Evolutionary conservation across 768 basidiomycete genomes (phyloP), one percentile per base, ranked within the genome.

Genomic region (Psilocybe tampanensis): DNA sequence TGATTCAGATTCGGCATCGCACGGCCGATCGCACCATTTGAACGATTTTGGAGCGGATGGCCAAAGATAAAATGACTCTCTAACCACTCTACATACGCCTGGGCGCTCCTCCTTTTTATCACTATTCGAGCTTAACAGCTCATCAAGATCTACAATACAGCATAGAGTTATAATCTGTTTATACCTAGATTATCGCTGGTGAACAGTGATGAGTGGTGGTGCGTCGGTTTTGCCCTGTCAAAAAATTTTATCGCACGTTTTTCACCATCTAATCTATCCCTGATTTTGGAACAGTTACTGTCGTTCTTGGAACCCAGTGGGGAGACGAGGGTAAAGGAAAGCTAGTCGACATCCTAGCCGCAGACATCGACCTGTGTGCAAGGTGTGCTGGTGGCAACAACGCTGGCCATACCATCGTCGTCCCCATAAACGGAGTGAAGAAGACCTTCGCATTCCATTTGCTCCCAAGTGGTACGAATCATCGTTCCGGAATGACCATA

Each of bases 331-430:
- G 93, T 63, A 92, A 93, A 72, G 94, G 94, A 15, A 98, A 99
- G 76, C 86, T 99, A 54, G 97, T 97, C 56, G 97, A 99, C 71
- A 94, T 99, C 68, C 83, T 99, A 62, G 84, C 95, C 36, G 92
- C 90, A 13, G 84, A 95, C 42, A 81, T 84, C 57, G 97, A 99
- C 72, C 71, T 98, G 69, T 98, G 95, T 66, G 96, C 95, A 18
- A 85, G 97, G 45, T 98, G 94, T 70, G 97, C 97, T 12, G 97
- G 97, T 13, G 97, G 97, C 11, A 98, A 98, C 78, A 99, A 99
- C 70, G 97, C 97, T 21, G 97, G 97, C 2, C 97, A 99, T 75
- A 98, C 97, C 21, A 98, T 99, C 71, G 89, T 99, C 61, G 92
- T 86, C 5, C 87, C 89, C 5, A 71, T 84, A 22, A 84, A 92